Evolutionary conservation across 352 stramenopile genomes (phyloP).

Genomic region (Discostella stelligera): DNA sequence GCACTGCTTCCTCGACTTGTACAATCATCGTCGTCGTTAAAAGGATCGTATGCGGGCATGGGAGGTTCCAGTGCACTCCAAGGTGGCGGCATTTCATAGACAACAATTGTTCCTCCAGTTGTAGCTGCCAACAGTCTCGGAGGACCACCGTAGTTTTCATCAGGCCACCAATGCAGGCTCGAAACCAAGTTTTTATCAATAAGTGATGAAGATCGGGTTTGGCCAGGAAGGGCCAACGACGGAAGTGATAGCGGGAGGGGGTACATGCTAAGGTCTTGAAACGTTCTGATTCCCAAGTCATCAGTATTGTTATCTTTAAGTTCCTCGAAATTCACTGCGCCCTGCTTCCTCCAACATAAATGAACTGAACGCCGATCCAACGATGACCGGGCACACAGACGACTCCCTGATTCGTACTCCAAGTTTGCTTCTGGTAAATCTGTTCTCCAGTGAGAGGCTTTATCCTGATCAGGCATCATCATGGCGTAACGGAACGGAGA

Average conservation of each 20-base stretch:
- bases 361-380: constrained; percentile 38
- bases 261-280: constrained; percentile 67
- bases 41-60: constrained; percentile 76
- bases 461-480: constrained; percentile 32
- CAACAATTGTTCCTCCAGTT: constrained; percentile 53
- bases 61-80: constrained; percentile 69
- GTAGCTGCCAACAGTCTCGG: constrained; percentile 64
- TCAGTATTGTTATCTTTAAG: constrained; percentile 5
- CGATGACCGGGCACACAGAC: constrained; percentile 40
- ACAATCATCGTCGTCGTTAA: constrained; percentile 33
- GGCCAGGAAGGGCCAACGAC: constrained; percentile 53
- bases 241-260: constrained; percentile 65
- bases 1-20: constrained; percentile 46
- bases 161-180: constrained; percentile 71
- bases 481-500: constrained; percentile 70
- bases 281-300: constrained; percentile 15
- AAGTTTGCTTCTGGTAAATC: constrained; percentile 24
- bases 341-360: constrained; percentile 51
- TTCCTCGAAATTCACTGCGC: constrained; percentile 49
- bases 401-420: constrained; percentile 48
- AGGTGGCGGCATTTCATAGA: constrained; percentile 79
- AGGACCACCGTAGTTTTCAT: constrained; percentile 70
- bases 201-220: not conserved
- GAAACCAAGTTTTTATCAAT: constrained; percentile 33
- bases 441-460: not conserved